Conservation (phyloP, 768 basidiomycete species). For the Rossbeevera mucosa region DNA sequence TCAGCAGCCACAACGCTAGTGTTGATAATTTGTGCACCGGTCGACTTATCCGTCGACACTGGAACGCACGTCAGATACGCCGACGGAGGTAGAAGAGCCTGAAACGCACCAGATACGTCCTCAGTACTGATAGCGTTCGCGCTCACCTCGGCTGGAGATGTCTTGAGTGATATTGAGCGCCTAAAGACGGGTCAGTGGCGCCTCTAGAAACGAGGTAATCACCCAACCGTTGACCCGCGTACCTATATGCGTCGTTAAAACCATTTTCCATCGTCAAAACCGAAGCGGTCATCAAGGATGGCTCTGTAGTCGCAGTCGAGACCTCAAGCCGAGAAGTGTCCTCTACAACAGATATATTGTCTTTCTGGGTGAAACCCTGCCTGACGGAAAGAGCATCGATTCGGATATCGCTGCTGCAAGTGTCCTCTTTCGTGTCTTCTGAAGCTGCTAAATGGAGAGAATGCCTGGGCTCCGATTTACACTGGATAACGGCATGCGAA, state of each 20-base stretch:
- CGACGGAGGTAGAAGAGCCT: too few species aligned
- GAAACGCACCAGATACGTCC: neutral
- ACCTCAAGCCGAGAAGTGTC: neutral
- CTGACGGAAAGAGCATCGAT: neutral
- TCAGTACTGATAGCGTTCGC: neutral
- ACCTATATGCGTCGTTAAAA: slow-evolving; percentile 1
- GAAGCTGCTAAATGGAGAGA: neutral
- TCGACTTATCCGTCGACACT: neutral
- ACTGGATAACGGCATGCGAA: neutral
- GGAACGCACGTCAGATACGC: neutral
- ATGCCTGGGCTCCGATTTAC: neutral
- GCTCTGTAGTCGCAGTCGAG: neutral
- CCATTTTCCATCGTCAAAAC: neutral
- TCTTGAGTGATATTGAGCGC: neutral
- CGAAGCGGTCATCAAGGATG: neutral
- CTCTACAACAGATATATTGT: neutral
- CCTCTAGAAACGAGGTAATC: neutral
- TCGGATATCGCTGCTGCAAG: neutral
- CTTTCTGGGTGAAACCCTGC: neutral
- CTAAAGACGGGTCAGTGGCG: neutral
- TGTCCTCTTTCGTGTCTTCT: neutral
- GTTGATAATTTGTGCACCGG: neutral
- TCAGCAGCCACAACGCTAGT: neutral
- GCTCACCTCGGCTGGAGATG: neutral
- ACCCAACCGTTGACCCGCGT: neutral